These are phyloP conservation scores for Metschnikowia santaceciliae DNA, from an alignment of 805 yeast genomes.

Conservation along the genomic window DNA sequence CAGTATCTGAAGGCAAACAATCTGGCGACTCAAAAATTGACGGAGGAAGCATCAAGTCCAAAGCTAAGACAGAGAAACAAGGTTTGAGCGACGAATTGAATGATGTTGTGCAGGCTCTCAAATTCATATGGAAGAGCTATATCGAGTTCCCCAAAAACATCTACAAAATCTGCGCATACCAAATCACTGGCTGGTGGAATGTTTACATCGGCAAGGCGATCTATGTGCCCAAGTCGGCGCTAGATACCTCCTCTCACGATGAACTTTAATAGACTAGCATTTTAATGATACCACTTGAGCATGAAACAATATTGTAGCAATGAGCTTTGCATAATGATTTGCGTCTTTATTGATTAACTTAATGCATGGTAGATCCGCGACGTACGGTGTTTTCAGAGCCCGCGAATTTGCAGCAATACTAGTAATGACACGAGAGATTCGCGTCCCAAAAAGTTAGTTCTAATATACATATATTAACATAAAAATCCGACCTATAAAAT, in stretches of 20 bases:
- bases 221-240: slow-evolving; percentile 15
- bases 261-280: slow-evolving; percentile 13
- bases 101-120: slow-evolving; percentile 56
- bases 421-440: not conserved
- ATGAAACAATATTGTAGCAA: not conserved
- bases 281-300: not conserved
- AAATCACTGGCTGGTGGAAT: slow-evolving; percentile 64
- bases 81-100: slow-evolving; percentile 41
- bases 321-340: not conserved
- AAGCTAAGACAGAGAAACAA: slow-evolving; percentile 5
- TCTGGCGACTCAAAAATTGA: not conserved
- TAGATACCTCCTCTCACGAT: slow-evolving; percentile 9
- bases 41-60: slow-evolving; percentile 9
- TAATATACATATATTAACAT: slow-evolving; percentile 2
- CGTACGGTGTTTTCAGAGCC: not conserved
- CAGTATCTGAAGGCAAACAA: not conserved
- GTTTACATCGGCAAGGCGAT: slow-evolving; percentile 57
- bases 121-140: slow-evolving; percentile 65
- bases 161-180: slow-evolving; percentile 46
- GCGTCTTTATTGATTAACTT: too few relatives aligned
- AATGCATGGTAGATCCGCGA: not conserved
- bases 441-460: not conserved
- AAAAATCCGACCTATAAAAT: slow-evolving; percentile 7
- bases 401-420: not conserved
- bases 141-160: slow-evolving; percentile 62